Evolutionary conservation across 116 monocot genomes (phyloP), one percentile per base, ranked within the genome.

Genomic region (Iris pallida): DNA sequence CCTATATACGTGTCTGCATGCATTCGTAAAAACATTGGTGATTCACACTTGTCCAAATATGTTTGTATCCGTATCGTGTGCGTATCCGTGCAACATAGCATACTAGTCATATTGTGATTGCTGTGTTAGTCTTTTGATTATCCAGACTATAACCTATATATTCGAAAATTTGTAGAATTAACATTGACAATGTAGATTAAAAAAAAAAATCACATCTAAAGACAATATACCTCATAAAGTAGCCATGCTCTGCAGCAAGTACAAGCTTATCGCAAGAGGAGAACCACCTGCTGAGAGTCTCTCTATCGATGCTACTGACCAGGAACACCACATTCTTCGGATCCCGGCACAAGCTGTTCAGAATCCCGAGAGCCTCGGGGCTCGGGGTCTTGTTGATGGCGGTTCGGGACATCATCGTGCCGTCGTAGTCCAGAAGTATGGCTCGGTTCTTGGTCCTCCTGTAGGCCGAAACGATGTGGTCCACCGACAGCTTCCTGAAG

Each of bases 361-460:
- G 63, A 14, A 89, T 78, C 13, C 14, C n/a, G 5, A 89, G 78
- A 61, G 62, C 75, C 42, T 86, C 84, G 8, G 63, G 20, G 45
- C 44, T 83, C 0, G 93, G 93, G 4, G 30, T 80, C 16, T 79
- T 86, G 45, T 75, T 73, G 47, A 83, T 79, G 16, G 78, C 82
- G 13, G 74, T 60, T 14, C 69, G 70, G 14, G 76, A 66, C 85
- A 82, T 82, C 46, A 94, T 64, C 2, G 90, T 85, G 0, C 94
- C 90, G 59, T 90, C 94, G 75, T 87, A 94, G 63, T 94, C 94
- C 19, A 94, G 67, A 0, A 90, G 64, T 54, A 94, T 77, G 0
- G 71, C 77, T 46, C 90, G 63, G 42, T 57, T 80, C 7, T 46
- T 73, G 0, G 80, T 73, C 42, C 68, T 76, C 51, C 57, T 68